Percentiles rank a stretch among this genome's conserved stretches.
Evolutionary conservation across 2,329 filamentous ascomycete genomes (phyloP).

Genomic region (Neurospora crassa): DNA sequence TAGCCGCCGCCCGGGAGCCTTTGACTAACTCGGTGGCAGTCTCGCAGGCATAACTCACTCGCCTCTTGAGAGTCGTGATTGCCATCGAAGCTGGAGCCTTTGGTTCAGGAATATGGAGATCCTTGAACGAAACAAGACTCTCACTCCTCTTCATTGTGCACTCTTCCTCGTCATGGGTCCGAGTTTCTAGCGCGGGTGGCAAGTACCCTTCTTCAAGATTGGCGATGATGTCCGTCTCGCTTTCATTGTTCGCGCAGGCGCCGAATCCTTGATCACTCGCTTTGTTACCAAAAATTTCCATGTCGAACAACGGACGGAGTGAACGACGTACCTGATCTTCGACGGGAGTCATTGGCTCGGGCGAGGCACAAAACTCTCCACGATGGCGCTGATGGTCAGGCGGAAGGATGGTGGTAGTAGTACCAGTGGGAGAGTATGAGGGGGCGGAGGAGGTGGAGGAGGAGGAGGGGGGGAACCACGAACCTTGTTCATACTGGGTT

Average conservation of each 20-base stretch:
- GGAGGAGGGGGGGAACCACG: not conserved
- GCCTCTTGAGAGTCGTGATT: not conserved
- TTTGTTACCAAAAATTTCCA: not conserved
- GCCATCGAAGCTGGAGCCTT: not conserved
- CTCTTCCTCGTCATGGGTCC: not conserved
- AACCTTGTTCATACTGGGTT: not conserved
- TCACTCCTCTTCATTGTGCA: not conserved
- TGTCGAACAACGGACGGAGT: not conserved
- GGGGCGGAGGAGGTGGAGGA: not conserved
- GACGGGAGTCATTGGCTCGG: not conserved
- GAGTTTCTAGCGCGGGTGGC: not conserved
- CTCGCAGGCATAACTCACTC: not conserved
- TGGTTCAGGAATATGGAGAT: not conserved
- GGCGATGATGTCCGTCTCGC: not conserved
- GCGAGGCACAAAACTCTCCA: not conserved
- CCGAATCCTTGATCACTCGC: not conserved
- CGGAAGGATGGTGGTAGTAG: not conserved
- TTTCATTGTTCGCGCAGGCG: not conserved
- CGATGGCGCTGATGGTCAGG: not conserved
- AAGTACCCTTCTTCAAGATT: not conserved
- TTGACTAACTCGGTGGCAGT: not conserved
- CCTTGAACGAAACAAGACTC: not conserved
- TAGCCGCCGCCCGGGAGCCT: not conserved
- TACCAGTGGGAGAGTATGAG: not conserved
- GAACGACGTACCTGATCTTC: not conserved